Percentiles rank a stretch among this genome's conserved stretches.
Evolutionary conservation across 768 basidiomycete genomes (phyloP).

Genomic region (Suillus paluster): DNA sequence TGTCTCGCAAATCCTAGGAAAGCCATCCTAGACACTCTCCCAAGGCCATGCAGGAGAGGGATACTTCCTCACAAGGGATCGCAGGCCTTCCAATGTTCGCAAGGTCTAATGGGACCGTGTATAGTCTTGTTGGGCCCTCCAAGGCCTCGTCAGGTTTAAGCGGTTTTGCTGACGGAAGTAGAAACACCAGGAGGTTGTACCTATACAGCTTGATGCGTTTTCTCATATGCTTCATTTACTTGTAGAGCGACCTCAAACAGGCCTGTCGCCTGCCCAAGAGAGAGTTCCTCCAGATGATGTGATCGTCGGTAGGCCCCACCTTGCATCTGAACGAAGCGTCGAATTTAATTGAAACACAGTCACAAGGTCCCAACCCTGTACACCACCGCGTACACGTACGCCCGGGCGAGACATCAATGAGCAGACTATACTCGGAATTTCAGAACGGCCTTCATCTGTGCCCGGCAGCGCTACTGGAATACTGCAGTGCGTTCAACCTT

Average conservation of each 20-base stretch:
- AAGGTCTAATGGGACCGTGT: no score
- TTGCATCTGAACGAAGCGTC: background rate
- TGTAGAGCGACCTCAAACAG: background rate
- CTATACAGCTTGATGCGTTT: background rate
- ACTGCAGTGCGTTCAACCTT: no score
- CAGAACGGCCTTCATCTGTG: slow-evolving; percentile 33
- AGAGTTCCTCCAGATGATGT: background rate
- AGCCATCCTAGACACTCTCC: no score
- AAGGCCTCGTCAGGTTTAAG: no score
- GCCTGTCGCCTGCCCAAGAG: slow-evolving; percentile 7
- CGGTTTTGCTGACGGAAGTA: no score
- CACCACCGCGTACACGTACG: slow-evolving; percentile 14
- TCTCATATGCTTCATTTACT: background rate
- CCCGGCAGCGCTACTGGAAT: slow-evolving; percentile 21
- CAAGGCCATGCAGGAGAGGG: no score
- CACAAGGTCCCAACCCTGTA: background rate
- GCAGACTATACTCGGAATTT: slow-evolving; percentile 27
- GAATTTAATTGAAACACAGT: background rate
- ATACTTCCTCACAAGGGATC: no score
- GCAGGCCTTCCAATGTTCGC: no score
- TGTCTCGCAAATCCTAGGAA: no score
- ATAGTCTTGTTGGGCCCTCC: no score
- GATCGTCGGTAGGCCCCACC: background rate
- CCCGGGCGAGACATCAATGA: no score
- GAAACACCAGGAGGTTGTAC: background rate